Evolutionary conservation across 495 filamentous ascomycete genomes (phyloP), one percentile per base, ranked within the genome.

Genomic region (Daldinia decipiens): DNA sequence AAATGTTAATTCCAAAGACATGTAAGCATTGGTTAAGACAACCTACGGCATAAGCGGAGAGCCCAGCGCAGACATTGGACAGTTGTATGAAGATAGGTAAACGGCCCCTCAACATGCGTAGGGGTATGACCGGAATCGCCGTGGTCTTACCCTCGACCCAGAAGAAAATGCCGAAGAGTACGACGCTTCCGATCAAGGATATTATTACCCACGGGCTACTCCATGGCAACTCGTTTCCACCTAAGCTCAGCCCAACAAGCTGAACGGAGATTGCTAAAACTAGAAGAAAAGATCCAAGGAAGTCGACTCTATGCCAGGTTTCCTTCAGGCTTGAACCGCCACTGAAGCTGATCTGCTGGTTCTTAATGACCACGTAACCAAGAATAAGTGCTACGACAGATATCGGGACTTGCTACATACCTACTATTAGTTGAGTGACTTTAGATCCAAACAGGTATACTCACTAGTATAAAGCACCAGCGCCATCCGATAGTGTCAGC

Each of bases 191-290:
- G 1, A 84, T 75, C 5, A 90, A 74, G 0, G 84, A 83, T 3
- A 71, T 19, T n/a, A 89, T 77, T 0, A 89, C 87, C 84, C 85
- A 86, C 15, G 75, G 68, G 57, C 83, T 84, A 7, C 72, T 82
- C 88, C 88, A 90, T 0, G 87, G 85, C 1, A 88, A 81, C 71
- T 89, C 83, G 64, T 90, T 90, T 0, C 88, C 88, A 0, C 88
- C 87, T 5, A 90, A 72, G 67, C 87, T 90, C 19, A 90, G 66
- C 0, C 85, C 88, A 11, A 88, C 81, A 0, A 90, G 81, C 65
- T 90, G 88, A 5, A 80, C 73, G 0, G 87, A 88, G 3, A 90
- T 81, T 3, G 84, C 87, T 11, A 86, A 66, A 13, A 89, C 86
- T n/a, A 90, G 77, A 15, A 89, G 65, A 0, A 84, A 68, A 1